phyloP scores from a whole-genome alignment of 2,329 filamentous ascomycete genomes.

The Venturiaceae sp. region DNA sequence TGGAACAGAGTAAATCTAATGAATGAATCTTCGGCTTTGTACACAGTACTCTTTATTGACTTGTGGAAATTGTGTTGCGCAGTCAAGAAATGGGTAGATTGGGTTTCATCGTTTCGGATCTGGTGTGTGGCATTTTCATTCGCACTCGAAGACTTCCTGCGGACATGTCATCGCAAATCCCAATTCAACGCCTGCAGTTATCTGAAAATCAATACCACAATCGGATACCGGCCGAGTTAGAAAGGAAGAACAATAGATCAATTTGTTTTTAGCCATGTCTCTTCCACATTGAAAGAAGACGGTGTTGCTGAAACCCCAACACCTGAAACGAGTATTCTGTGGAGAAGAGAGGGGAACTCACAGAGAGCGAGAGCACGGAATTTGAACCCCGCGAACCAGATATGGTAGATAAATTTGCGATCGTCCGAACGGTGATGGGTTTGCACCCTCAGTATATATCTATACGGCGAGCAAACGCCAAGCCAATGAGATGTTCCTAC shows the following conservation, averaged over 20 bases:
- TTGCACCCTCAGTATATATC: not conserved
- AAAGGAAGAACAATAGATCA: not conserved
- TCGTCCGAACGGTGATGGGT: not conserved
- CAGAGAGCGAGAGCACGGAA: not conserved
- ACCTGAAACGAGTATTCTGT: not conserved
- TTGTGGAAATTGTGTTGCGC: not conserved
- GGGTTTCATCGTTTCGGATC: not conserved
- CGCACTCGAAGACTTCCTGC: not conserved
- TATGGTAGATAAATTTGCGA: not conserved
- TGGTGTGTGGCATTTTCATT: not conserved
- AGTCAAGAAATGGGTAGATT: not conserved
- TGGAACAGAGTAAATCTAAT: too few species aligned
- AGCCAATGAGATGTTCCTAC: not conserved
- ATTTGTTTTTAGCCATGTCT: not conserved
- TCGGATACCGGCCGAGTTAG: not conserved
- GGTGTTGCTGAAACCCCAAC: not conserved
- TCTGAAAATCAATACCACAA: not conserved
- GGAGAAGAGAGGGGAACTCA: not conserved
- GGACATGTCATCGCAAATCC: not conserved
- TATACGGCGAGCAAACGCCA: not conserved
- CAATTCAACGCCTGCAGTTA: not conserved
- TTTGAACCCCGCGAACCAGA: not conserved
- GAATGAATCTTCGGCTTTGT: too few species aligned
- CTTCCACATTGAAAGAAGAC: not conserved
- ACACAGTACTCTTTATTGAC: too few species aligned